Percentiles rank a stretch among this genome's conserved stretches.
Evolutionary conservation across 2,329 filamentous ascomycete species (phyloP).

Genomic region (Ilyonectria sp.): DNA sequence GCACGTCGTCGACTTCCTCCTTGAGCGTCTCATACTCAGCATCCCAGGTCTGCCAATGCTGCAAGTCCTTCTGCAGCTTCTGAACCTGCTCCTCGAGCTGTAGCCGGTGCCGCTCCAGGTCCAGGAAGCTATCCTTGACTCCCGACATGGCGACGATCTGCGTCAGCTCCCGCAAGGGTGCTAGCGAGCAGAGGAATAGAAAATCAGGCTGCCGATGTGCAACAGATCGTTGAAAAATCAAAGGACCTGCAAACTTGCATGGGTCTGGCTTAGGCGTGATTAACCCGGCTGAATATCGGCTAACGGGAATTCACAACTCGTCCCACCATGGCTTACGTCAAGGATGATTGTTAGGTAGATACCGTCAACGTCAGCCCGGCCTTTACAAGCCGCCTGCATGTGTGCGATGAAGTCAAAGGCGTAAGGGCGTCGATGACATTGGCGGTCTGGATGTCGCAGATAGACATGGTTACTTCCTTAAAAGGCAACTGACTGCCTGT

Average conservation of each 20-base stretch:
- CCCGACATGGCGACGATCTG: conserved; percentile 55
- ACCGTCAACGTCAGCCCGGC: not conserved
- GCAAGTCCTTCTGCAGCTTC: conserved; percentile 80
- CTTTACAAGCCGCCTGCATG: not conserved
- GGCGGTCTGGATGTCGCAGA: conserved; percentile 5
- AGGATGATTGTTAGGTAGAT: conserved; percentile 1
- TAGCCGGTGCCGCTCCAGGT: conserved; percentile 82
- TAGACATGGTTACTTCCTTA: not conserved
- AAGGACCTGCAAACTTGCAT: conserved; percentile 8
- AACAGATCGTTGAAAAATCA: conserved; percentile 15
- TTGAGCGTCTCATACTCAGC: conserved; percentile 92
- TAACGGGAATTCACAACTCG: conserved; percentile 30
- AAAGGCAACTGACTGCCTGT: not conserved
- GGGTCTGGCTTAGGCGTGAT: not conserved
- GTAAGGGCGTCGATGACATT: conserved; percentile 29
- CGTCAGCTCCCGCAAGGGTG: conserved; percentile 24
- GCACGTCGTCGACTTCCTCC: conserved; percentile 79
- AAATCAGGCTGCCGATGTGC: conserved; percentile 29
- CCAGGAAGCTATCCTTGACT: conserved; percentile 68
- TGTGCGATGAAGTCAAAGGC: not conserved
- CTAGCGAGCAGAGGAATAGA: conserved; percentile 28
- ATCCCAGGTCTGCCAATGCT: conserved; percentile 93
- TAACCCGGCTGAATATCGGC: conserved; percentile 46
- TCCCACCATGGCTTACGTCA: not conserved
- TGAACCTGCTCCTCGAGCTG: conserved; percentile 82